phyloP scores from a whole-genome alignment of 1,139 yeast species.

The Insectozyma bohioensis region DNA sequence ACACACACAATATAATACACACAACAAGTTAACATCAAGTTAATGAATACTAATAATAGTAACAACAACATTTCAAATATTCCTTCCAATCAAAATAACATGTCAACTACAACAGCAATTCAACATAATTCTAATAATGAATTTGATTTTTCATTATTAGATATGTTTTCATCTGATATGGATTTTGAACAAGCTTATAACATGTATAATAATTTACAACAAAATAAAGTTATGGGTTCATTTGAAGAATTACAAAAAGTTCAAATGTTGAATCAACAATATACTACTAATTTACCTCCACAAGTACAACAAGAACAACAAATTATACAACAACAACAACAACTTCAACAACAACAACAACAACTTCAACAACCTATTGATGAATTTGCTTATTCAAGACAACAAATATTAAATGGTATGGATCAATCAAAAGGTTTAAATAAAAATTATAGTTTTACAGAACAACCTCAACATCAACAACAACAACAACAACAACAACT shows the following conservation, averaged over 20 bases:
- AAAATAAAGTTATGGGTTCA: slow-evolving; percentile 35
- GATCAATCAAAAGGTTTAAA: neutral
- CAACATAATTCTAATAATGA: slow-evolving; percentile 3
- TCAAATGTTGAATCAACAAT: slow-evolving; percentile 30
- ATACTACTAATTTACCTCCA: slow-evolving; percentile 11
- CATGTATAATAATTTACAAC: slow-evolving; percentile 42
- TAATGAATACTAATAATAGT: too few species aligned
- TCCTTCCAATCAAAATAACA: too few species aligned
- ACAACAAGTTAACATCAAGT: too few species aligned
- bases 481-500: slow-evolving; percentile 12
- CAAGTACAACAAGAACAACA: slow-evolving; percentile 3
- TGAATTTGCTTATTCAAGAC: slow-evolving; percentile 14
- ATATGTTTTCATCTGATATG: slow-evolving; percentile 42
- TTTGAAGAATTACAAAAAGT: slow-evolving; percentile 42
- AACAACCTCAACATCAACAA: slow-evolving; percentile 8
- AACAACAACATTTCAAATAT: too few species aligned
- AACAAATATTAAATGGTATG: slow-evolving; percentile 13
- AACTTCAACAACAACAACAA: slow-evolving; percentile 8
- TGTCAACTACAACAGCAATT: neutral
- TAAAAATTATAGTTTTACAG: neutral
- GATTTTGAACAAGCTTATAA: slow-evolving; percentile 49
- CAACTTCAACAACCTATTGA: slow-evolving; percentile 13
- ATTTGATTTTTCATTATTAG: slow-evolving; percentile 23
- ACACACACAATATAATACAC: too few species aligned
- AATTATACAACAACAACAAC: slow-evolving; percentile 4